Percentiles rank a stretch among this genome's conserved stretches.
Conservation (phyloP, 768 basidiomycete species). For the Cantharellus anzutake region DNA sequence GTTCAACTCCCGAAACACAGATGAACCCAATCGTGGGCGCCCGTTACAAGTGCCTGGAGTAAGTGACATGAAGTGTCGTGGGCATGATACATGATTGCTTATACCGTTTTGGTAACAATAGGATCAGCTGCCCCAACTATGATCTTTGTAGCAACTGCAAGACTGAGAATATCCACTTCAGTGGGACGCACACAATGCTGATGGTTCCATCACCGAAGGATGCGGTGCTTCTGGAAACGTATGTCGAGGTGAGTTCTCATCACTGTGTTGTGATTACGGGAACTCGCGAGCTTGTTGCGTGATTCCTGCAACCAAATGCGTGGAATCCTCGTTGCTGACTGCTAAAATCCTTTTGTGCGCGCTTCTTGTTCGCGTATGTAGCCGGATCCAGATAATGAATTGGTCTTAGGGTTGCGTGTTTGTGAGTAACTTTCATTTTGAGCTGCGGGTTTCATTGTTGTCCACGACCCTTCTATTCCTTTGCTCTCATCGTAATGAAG, state of each 20-base stretch:
- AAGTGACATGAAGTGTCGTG: neutral
- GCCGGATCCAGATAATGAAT: neutral
- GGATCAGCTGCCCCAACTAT: neutral
- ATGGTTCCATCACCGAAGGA: neutral
- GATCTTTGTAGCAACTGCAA: neutral
- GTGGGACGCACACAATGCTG: neutral
- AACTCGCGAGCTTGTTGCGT: neutral
- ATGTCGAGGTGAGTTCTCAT: neutral
- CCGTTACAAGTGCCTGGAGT: slow-evolving; percentile 1
- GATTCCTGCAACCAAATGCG: no score
- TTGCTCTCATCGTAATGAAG: no score
- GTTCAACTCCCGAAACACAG: neutral
- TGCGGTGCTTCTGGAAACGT: neutral
- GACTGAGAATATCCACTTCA: neutral
- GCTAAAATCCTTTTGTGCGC: no score
- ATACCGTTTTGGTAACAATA: neutral
- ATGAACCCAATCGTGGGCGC: neutral
- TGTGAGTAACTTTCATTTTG: neutral
- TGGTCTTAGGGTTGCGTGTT: neutral
- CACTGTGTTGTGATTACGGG: neutral
- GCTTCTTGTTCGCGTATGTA: neutral
- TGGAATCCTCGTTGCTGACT: no score
- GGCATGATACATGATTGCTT: neutral
- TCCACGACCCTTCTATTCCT: no score
- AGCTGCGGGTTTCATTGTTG: neutral